phyloP scores from a whole-genome alignment of 73 alveolate genomes.

The Blepharisma stoltei region DNA sequence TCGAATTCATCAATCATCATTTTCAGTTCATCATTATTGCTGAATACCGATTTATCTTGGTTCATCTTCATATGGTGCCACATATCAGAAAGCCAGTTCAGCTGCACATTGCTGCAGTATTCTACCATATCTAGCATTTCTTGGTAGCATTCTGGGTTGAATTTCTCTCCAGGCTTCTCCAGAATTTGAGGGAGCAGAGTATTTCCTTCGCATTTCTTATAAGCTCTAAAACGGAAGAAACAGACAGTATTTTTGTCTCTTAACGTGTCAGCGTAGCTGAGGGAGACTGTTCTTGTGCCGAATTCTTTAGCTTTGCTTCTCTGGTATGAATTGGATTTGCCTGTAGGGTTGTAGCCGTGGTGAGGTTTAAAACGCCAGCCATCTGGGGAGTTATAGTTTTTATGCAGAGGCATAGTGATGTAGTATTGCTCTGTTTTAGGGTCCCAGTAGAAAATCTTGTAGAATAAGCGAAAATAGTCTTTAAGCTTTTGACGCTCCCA shows the following conservation, averaged over 20 bases:
- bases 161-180: conserved; percentile 18
- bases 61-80: conserved; percentile 29
- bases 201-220: conserved; percentile 31
- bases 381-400: conserved; percentile 11
- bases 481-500: conserved; percentile 64
- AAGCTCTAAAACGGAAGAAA: conserved; percentile 9
- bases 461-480: conserved; percentile 55
- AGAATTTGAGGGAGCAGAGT: background rate
- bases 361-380: conserved; percentile 22
- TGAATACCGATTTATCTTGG: background rate
- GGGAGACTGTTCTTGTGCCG: conserved; percentile 19
- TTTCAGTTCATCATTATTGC: background rate
- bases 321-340: conserved; percentile 8
- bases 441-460: conserved; percentile 54
- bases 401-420: conserved; percentile 21
- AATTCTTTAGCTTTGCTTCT: background rate
- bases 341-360: conserved; percentile 27
- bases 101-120: conserved; percentile 3
- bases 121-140: conserved; percentile 30
- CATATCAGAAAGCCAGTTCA: conserved; percentile 29
- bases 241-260: conserved; percentile 28
- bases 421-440: conserved; percentile 41
- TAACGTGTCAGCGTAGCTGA: conserved; percentile 4
- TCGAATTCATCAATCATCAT: conserved; percentile 31
- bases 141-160: conserved; percentile 12